A percentile compares a stretch with the other conserved stretches of the same genome.
phyloP scores from a whole-genome alignment of 225 moss, liverwort and hornwort species.

The Marchantia polymorpha region DNA sequence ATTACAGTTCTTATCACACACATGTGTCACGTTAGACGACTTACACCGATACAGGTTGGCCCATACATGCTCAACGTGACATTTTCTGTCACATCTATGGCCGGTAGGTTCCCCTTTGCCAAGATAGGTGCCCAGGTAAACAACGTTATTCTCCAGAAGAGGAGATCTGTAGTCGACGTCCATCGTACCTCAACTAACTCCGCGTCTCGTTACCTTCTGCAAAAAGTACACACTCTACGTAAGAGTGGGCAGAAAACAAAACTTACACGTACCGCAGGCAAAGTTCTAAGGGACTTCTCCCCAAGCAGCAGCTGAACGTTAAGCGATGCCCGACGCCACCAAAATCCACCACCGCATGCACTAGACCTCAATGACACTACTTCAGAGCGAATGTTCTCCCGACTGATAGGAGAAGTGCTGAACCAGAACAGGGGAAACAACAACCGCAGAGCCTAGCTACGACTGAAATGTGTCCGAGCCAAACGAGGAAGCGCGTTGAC shows the following conservation, averaged over 20 bases:
- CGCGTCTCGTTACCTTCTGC: neutral
- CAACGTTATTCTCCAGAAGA: constrained; percentile 45
- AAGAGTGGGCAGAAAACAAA: neutral
- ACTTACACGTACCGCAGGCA: neutral
- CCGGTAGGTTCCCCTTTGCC: constrained; percentile 56
- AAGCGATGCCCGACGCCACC: neutral
- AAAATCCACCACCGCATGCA: neutral
- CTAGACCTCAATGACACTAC: neutral
- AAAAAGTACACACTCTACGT: neutral
- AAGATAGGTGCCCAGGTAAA: constrained; percentile 55
- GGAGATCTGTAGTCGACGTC: constrained; percentile 42
- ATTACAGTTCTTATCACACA: constrained; percentile 68
- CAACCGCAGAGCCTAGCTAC: too few relatives aligned
- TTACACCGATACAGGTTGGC: constrained; percentile 65
- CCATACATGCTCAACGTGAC: constrained; percentile 59
- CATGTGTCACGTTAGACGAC: constrained; percentile 59
- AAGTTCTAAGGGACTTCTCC: neutral
- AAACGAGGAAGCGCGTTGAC: too few relatives aligned
- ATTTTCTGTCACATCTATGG: constrained; percentile 57
- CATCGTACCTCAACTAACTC: constrained; percentile 32
- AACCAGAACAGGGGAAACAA: too few relatives aligned
- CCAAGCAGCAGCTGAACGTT: neutral
- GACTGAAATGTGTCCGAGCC: too few relatives aligned
- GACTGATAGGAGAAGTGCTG: neutral
- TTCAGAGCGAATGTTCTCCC: neutral